These are phyloP conservation scores for Halophytophthora polymorphica DNA, from an alignment of 352 stramenopile species.

Conservation along the genomic window DNA sequence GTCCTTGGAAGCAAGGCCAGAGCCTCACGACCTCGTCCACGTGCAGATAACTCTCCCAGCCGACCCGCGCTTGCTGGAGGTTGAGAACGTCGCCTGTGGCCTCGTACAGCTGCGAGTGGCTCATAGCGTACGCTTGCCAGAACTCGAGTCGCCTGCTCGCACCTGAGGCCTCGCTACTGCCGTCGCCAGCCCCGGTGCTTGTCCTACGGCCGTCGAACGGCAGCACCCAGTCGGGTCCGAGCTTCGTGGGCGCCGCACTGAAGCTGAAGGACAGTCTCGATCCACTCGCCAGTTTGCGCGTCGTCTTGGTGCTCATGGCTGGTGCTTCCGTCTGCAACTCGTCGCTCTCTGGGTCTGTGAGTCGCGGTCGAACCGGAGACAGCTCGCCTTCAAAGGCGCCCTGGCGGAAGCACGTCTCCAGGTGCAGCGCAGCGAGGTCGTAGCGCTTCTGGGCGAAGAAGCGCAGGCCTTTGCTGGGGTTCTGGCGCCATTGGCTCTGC, in stretches of 20 bases:
- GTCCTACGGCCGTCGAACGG: not conserved
- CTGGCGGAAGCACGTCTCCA: constrained; percentile 49
- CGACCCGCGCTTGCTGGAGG: constrained; percentile 33
- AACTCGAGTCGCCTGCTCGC: constrained; percentile 33
- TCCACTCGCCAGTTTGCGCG: constrained; percentile 16
- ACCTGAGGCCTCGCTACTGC: constrained; percentile 1
- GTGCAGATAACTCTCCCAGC: constrained; percentile 41
- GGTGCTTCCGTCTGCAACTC: not conserved
- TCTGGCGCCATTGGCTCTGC: constrained; percentile 43
- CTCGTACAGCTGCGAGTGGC: constrained; percentile 53
- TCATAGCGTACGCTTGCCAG: constrained; percentile 54
- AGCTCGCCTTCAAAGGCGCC: constrained; percentile 24
- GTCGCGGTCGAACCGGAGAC: not conserved
- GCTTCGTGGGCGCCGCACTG: constrained; percentile 26
- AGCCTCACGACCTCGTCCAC: constrained; percentile 9
- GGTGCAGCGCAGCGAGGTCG: constrained; percentile 37
- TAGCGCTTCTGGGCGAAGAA: constrained; percentile 37
- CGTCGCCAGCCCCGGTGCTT: not conserved
- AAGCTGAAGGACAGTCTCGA: constrained; percentile 58
- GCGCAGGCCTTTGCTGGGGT: constrained; percentile 46
- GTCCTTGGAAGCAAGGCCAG: constrained; percentile 15
- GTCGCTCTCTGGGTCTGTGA: not conserved
- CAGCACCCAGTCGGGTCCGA: constrained; percentile 29
- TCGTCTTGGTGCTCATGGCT: not conserved
- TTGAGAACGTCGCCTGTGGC: constrained; percentile 40